A percentile compares a stretch with the other conserved stretches of the same genome.
Conservation (phyloP, 257 asterid species). For the Handroanthus guayacan region DNA sequence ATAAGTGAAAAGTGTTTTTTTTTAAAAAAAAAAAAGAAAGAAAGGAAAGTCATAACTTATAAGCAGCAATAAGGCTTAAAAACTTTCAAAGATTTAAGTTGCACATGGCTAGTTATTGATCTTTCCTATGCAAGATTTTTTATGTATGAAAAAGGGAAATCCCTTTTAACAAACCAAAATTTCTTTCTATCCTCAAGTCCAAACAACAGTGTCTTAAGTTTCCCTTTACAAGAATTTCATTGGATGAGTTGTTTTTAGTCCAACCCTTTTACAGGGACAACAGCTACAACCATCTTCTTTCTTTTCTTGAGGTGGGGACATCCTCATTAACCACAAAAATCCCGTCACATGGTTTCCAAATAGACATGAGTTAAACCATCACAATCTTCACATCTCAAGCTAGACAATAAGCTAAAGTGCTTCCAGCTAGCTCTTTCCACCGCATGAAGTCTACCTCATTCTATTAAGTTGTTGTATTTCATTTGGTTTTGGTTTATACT, state of each 20-base stretch:
- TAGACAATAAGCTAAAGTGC: conserved; percentile 27
- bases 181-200: conserved; percentile 27
- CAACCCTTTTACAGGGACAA: conserved; percentile 27
- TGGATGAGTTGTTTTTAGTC: conserved; percentile 32
- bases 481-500: neutral
- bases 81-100: conserved; percentile 31
- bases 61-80: conserved; percentile 8
- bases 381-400: conserved; percentile 39
- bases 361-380: conserved; percentile 32
- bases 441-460: conserved; percentile 11
- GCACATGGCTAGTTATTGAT: conserved; percentile 28
- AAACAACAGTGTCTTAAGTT: conserved; percentile 17
- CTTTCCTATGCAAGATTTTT: conserved; percentile 35
- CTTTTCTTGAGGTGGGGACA: conserved; percentile 2
- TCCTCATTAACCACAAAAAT: conserved; percentile 12
- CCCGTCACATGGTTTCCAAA: conserved; percentile 26
- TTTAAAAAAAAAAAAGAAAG: too few relatives aligned
- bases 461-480: neutral
- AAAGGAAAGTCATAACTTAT: neutral
- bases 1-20: neutral
- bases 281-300: conserved; percentile 8
- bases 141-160: conserved; percentile 34
- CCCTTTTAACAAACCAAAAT: conserved; percentile 29
- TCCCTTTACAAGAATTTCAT: conserved; percentile 28
- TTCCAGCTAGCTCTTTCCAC: conserved; percentile 21